A percentile compares a stretch with the other conserved stretches of the same genome.
Evolutionary conservation across 1,284 basidiomycete genomes (phyloP).

Genomic region (Leccinum colubrinum): DNA sequence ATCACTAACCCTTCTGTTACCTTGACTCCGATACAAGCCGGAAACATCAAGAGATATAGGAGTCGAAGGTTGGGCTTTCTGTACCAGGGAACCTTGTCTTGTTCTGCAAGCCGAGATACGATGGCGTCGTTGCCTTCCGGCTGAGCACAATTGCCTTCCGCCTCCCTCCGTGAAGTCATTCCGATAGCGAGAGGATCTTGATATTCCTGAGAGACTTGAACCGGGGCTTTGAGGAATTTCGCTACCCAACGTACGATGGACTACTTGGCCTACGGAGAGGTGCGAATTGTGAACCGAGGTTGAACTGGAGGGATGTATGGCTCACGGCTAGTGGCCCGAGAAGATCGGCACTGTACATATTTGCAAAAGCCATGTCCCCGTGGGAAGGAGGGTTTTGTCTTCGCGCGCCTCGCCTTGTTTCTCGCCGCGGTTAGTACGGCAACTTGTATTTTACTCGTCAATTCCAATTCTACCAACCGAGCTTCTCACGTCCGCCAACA

Average conservation of each 20-base stretch:
- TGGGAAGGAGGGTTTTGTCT: too few relatives aligned
- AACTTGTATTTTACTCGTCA: too few relatives aligned
- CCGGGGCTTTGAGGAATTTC: background rate
- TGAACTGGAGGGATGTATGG: background rate
- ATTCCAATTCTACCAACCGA: too few relatives aligned
- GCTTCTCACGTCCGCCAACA: too few relatives aligned
- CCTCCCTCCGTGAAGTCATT: background rate
- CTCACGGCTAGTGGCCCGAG: too few relatives aligned
- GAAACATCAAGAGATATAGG: background rate
- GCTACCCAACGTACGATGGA: background rate
- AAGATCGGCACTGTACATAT: too few relatives aligned
- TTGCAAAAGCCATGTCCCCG: too few relatives aligned
- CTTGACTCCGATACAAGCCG: background rate
- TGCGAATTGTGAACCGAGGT: background rate
- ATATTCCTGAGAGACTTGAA: background rate
- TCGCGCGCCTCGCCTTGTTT: too few relatives aligned
- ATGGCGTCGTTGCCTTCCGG: background rate
- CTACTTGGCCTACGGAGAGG: background rate
- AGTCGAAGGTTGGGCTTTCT: background rate
- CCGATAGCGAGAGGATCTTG: background rate
- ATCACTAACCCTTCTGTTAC: background rate
- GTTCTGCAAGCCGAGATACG: background rate
- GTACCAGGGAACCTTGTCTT: background rate
- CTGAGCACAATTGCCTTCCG: background rate
- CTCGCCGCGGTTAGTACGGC: too few relatives aligned